Conservation (phyloP, 2,329 filamentous ascomycete species). For the Aspergillus luchuensis region DNA sequence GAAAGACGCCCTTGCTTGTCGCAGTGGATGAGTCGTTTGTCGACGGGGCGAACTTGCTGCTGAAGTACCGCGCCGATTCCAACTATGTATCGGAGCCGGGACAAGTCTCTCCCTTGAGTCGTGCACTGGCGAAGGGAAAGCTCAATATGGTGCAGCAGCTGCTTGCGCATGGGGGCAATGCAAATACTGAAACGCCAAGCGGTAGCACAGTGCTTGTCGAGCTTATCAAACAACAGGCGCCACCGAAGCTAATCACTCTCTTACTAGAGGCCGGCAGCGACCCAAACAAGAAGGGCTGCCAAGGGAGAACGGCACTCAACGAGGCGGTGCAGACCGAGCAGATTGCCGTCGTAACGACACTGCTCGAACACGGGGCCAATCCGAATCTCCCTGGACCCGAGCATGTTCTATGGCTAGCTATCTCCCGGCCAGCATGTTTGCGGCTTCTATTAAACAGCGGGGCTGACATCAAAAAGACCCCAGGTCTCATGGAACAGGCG, state of each 20-base stretch:
- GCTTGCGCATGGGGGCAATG: constrained; percentile 63
- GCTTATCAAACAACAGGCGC: constrained; percentile 61
- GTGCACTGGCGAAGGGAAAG: constrained; percentile 56
- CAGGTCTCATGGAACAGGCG: constrained; percentile 66
- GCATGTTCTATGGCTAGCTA: constrained; percentile 68
- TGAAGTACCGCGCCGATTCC: constrained; percentile 66
- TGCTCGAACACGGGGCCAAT: constrained; percentile 63
- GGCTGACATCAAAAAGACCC: constrained; percentile 61
- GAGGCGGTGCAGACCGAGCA: constrained; percentile 61
- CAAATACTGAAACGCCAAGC: constrained; percentile 55
- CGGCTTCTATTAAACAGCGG: constrained; percentile 61
- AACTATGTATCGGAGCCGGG: constrained; percentile 55
- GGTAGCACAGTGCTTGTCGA: constrained; percentile 64
- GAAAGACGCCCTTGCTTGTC: constrained; percentile 55
- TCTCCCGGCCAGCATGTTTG: constrained; percentile 60
- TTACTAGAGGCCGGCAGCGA: constrained; percentile 63
- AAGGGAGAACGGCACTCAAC: constrained; percentile 66
- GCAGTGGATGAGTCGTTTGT: constrained; percentile 57
- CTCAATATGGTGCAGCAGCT: constrained; percentile 61
- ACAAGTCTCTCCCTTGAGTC: constrained; percentile 57
- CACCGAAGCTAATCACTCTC: constrained; percentile 58
- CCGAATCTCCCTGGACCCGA: constrained; percentile 70
- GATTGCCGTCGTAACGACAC: constrained; percentile 56
- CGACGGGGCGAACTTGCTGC: constrained; percentile 60
- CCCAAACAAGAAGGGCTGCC: constrained; percentile 60